These are phyloP conservation scores for Fusarium equiseti DNA, from an alignment of 2,329 filamentous ascomycete species.

Conservation along the genomic window DNA sequence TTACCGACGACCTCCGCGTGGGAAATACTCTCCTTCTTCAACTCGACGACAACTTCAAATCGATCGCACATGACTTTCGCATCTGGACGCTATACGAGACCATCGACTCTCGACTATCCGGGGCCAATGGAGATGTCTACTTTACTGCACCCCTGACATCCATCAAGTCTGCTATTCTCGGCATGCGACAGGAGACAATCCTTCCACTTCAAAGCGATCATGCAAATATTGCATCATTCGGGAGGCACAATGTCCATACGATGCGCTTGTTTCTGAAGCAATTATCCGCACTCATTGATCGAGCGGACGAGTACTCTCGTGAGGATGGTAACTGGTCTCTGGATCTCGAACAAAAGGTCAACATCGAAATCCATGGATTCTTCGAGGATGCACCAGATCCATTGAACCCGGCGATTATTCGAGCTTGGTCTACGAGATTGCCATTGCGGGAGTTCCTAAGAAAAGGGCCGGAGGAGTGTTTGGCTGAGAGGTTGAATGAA, in stretches of 20 bases:
- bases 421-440: conserved; percentile 64
- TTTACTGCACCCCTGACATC: conserved; percentile 71
- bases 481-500: conserved; percentile 64
- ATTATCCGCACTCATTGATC: conserved; percentile 50
- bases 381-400: conserved; percentile 64
- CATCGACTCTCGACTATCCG: conserved; percentile 68
- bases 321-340: conserved; percentile 58
- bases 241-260: conserved; percentile 61
- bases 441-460: conserved; percentile 66
- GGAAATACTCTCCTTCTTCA: conserved; percentile 62
- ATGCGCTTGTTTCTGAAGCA: conserved; percentile 57
- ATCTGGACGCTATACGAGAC: conserved; percentile 75
- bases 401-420: conserved; percentile 53
- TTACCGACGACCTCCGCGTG: conserved; percentile 64
- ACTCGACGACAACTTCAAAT: conserved; percentile 67
- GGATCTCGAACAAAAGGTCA: conserved; percentile 64
- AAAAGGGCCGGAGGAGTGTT: conserved; percentile 67
- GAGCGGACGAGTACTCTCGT: conserved; percentile 50
- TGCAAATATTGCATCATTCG: conserved; percentile 67
- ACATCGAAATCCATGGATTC: conserved; percentile 69
- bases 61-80: conserved; percentile 68
- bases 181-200: conserved; percentile 64
- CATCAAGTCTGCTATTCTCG: conserved; percentile 66
- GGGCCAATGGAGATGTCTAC: conserved; percentile 60
- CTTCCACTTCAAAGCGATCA: conserved; percentile 67